Base-by-base conservation (phyloP, 345 rosid species). In the Litchi chinensis region DNA sequence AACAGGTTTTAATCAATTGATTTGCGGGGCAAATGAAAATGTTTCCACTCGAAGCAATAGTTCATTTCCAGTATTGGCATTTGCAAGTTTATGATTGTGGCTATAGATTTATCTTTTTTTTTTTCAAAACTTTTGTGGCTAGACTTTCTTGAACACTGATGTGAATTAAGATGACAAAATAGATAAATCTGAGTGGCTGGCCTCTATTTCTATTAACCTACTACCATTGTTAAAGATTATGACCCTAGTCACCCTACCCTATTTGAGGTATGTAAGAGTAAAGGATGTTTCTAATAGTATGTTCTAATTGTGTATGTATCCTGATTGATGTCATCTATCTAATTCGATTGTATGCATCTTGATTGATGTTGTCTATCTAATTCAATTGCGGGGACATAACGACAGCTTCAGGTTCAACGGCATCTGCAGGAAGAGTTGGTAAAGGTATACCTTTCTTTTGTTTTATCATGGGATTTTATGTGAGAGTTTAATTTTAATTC, bases 91-190 rank as follows among this genome's bases (percentile, higher is more conserved):
- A 52, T 52, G 19, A 26, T 22, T 0, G 22, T 4, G 9, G 26
- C 24, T 21, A 8, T 28, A 41, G 44, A 40, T 24, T 32, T 1
- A 2, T 24, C 22, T n/a, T 74, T 80, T 46, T 24, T 74, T 78
- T 46, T 24, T 28, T 32, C 2, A 1, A 32, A 46, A 71, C 68
- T 76, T 74, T 22, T n/a, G 57, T 76, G 76, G 81, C 76, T 88
- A 94, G 99, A 96, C 99, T 40, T 94, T 94, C 85, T 73, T 86
- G 85, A 95, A 96, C 40, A 98, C 99, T 24, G 98, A 94, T 74
- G 89, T 88, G 44, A 86, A 94, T 69, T 85, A 82, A 60, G 99
- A 94, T 74, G 98, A 95, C 57, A 96, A 90, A 89, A 94, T 96
- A 50, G 98, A 96, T 81, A 87, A 75, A 80, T 41, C 88, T 8